Evolutionary conservation across 2,329 filamentous ascomycete genomes (phyloP).

Genomic region (Orbilia oligospora): DNA sequence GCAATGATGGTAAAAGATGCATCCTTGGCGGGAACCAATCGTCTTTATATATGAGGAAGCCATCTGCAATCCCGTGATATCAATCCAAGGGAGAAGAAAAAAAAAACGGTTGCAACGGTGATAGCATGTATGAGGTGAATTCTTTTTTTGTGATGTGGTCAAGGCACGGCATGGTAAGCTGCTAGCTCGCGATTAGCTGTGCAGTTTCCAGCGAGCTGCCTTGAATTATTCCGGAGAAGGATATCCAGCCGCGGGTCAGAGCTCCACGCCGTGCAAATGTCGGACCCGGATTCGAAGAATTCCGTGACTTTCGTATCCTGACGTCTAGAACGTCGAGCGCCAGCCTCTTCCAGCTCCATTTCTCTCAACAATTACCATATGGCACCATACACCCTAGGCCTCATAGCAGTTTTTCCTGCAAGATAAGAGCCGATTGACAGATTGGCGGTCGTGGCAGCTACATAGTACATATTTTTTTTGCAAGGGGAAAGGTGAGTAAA

Average conservation of each 20-base stretch:
- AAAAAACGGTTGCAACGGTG: conserved; percentile 23
- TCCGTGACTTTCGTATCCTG: conserved; percentile 45
- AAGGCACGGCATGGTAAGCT: conserved; percentile 26
- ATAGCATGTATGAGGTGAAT: conserved; percentile 26
- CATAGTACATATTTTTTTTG: conserved; percentile 16
- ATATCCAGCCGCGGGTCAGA: conserved; percentile 29
- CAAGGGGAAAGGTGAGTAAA: conserved; percentile 20
- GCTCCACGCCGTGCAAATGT: conserved; percentile 29
- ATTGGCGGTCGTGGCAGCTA: conserved; percentile 29
- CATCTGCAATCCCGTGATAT: conserved; percentile 44
- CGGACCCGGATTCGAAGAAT: conserved; percentile 42
- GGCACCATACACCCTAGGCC: conserved; percentile 19
- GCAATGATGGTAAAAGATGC: conserved; percentile 21
- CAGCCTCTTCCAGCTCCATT: conserved; percentile 15
- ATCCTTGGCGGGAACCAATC: conserved; percentile 45
- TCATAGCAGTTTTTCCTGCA: conserved; percentile 35
- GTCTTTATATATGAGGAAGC: conserved; percentile 55
- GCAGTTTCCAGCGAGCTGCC: conserved; percentile 2
- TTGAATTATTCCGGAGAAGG: conserved; percentile 20
- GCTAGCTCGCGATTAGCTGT: conserved; percentile 3
- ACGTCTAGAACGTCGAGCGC: conserved; percentile 45
- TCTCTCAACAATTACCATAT: conserved; percentile 32
- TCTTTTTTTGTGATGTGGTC: conserved; percentile 23
- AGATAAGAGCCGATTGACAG: conserved; percentile 47
- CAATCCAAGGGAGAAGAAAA: not conserved